These are phyloP conservation scores for Fusarium buxicola DNA, from an alignment of 2,329 filamentous ascomycete species.

Conservation along the genomic window DNA sequence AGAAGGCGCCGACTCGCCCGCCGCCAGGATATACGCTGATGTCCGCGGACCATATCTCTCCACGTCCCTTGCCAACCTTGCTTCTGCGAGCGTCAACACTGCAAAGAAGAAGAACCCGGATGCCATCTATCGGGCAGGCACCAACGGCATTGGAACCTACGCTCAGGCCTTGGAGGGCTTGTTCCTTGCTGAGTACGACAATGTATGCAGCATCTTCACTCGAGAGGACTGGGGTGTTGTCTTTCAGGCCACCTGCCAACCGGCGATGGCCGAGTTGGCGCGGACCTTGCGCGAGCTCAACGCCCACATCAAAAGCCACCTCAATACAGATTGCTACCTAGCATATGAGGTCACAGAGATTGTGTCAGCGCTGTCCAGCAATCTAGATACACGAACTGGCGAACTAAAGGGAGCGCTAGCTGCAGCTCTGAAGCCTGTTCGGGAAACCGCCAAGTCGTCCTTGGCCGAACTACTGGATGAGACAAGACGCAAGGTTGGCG, in stretches of 20 bases:
- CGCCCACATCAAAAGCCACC: slow-evolving; percentile 84
- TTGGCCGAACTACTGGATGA: slow-evolving; percentile 87
- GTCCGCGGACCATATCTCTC: slow-evolving; percentile 89
- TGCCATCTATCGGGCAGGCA: slow-evolving; percentile 86
- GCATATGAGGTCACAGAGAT: slow-evolving; percentile 96
- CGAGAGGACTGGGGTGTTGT: slow-evolving; percentile 86
- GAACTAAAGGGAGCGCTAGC: slow-evolving; percentile 86
- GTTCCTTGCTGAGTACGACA: slow-evolving; percentile 89
- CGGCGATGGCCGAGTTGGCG: slow-evolving; percentile 82
- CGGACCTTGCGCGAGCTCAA: slow-evolving; percentile 91
- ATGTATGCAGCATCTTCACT: slow-evolving; percentile 86
- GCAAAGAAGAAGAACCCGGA: slow-evolving; percentile 84
- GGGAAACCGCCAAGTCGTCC: slow-evolving; percentile 91
- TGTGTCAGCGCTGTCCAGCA: slow-evolving; percentile 81
- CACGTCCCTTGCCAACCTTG: slow-evolving; percentile 83
- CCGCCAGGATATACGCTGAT: slow-evolving; percentile 86
- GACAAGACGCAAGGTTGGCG: slow-evolving; percentile 75
- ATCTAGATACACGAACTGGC: slow-evolving; percentile 83
- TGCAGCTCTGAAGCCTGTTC: slow-evolving; percentile 87
- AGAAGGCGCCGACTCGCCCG: slow-evolving; percentile 71
- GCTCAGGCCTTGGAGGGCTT: slow-evolving; percentile 88
- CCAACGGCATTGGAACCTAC: slow-evolving; percentile 92
- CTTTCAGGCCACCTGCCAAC: slow-evolving; percentile 82
- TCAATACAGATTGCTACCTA: slow-evolving; percentile 92
- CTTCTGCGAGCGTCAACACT: slow-evolving; percentile 86